phyloP scores from a whole-genome alignment of 805 yeast species.

The Ogataea angusta region DNA sequence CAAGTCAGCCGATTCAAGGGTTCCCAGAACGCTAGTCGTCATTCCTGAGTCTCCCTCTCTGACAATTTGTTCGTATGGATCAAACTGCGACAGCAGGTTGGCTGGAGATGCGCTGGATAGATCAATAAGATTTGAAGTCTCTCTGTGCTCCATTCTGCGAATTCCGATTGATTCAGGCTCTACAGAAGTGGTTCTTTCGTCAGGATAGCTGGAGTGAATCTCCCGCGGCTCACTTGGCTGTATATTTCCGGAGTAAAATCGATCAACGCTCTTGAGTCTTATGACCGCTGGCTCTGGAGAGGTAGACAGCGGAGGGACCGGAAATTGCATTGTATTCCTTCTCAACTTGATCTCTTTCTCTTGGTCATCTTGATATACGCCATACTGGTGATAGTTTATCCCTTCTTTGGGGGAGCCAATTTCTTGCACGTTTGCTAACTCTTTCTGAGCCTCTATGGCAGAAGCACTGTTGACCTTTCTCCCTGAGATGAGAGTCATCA shows the following conservation, averaged over 20 bases:
- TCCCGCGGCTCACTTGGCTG: background rate
- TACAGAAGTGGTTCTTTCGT: constrained; percentile 2
- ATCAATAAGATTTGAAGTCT: background rate
- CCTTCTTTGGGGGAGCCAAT: background rate
- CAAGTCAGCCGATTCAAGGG: constrained; percentile 1
- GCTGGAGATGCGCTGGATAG: background rate
- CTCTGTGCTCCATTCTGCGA: background rate
- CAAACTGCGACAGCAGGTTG: background rate
- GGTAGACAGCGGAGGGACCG: constrained; percentile 1
- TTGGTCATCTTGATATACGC: too few species aligned
- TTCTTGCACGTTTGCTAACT: background rate
- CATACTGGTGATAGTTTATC: too few species aligned
- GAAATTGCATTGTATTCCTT: constrained; percentile 19
- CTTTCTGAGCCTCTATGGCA: constrained; percentile 1
- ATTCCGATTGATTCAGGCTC: background rate
- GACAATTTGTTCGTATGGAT: constrained; percentile 2
- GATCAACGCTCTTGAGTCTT: constrained; percentile 11
- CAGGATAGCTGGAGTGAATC: constrained; percentile 16
- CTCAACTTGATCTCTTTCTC: background rate
- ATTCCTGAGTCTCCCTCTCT: constrained; percentile 4
- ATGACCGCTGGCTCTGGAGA: constrained; percentile 1
- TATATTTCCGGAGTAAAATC: constrained; percentile 1
- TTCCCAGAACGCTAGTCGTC: background rate
- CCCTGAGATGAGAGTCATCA: background rate
- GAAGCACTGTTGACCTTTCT: constrained; percentile 14